Evolutionary conservation across 1,139 yeast species (phyloP).

Genomic region (Saccharomyces hybrid): DNA sequence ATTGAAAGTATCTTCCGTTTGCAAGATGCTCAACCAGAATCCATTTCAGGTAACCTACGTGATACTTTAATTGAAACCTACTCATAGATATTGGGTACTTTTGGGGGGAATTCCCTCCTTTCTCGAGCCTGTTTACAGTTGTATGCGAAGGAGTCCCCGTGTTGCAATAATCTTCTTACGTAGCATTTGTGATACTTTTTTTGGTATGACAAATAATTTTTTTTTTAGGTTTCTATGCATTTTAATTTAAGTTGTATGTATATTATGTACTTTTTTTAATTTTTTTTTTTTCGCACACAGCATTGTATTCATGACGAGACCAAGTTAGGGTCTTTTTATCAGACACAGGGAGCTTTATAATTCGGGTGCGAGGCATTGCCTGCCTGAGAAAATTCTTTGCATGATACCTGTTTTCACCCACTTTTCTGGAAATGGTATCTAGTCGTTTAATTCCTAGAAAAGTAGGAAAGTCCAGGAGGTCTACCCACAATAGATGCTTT

Average conservation of each 20-base stretch:
- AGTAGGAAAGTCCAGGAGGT: no score
- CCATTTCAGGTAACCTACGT: slow-evolving; percentile 76
- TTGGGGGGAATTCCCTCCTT: background rate
- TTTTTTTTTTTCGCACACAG: background rate
- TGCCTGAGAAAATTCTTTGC: background rate
- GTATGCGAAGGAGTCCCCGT: background rate
- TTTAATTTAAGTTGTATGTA: background rate
- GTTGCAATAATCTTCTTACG: slow-evolving; percentile 1
- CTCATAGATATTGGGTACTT: slow-evolving; percentile 27
- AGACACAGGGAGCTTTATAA: background rate
- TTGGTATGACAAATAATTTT: background rate
- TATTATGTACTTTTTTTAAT: background rate
- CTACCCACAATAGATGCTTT: no score
- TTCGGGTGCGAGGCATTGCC: no score
- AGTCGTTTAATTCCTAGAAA: no score
- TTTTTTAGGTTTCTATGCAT: background rate
- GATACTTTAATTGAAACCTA: slow-evolving; percentile 89
- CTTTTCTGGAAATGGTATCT: no score
- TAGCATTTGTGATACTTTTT: background rate
- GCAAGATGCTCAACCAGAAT: slow-evolving; percentile 82
- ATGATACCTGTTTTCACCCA: background rate
- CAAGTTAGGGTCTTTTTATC: background rate
- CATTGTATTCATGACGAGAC: background rate
- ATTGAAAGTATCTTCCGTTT: slow-evolving; percentile 91
- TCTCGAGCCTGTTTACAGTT: background rate